Base-by-base conservation (phyloP, 2,329 filamentous ascomycete species). In the Coniochaeta pulveracea region DNA sequence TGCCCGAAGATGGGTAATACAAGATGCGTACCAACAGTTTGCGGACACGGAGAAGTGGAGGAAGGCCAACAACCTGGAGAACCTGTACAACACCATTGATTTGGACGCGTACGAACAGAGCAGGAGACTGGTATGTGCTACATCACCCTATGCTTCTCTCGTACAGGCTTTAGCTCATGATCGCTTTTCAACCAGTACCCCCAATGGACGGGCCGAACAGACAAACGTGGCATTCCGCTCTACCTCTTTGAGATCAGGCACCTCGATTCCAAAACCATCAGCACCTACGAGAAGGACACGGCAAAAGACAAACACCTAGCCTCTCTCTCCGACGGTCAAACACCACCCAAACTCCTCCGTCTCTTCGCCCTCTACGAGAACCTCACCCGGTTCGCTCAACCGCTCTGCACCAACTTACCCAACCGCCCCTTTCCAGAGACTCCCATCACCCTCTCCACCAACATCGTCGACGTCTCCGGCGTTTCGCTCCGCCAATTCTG, bases 341-440 rank as follows among this genome's bases (percentile, higher is more conserved):
- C 73, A 2, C 72, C 82, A 0, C 64, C 80, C 17, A 85, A 85
- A 50, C 72, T 94, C 49, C 66, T 95, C 34, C 82, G 85, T 16
- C 69, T 96, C 5, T 94, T 94, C 53, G 85, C 88, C 2, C 68
- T 95, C 11, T 96, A 96, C 62, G 89, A 96, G 61, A 91, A 91
- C 58, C 68, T 95, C 37, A 86, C 82, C 22, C 73, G 81, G 45
- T 95, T 95, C 57, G 78, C 80, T 42, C 77, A 93, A 61, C 88
- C 89, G 3, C 61, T 95, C 27, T 88, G 83, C 60, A 84, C 85
- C 24, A 72, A 82, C 47, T 69, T 93, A 40, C 61, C 63, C 28
- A 72, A 85, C 47, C 73, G 88, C 47, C 74, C 78, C 6, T 63
- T 83, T 52, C 69, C 80, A 4, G 73, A 79, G 42, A 86, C 84